Conservation (phyloP, 768 basidiomycete genomes). For the Tulasnella sp. region DNA sequence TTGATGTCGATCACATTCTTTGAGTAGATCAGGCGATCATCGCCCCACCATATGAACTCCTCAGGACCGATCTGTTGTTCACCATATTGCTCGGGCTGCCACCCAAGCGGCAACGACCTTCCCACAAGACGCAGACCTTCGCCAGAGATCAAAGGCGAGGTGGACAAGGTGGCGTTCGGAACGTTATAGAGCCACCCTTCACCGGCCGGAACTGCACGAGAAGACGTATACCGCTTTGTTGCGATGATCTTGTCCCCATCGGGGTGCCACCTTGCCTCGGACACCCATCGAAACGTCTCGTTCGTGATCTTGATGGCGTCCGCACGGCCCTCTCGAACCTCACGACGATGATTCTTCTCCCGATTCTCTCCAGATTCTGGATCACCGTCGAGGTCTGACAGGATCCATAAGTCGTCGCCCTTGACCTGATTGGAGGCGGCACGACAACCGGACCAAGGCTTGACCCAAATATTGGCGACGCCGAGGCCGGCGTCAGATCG, state of each 20-base stretch:
- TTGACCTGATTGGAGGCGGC: no score
- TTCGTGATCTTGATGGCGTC: constrained; percentile 49
- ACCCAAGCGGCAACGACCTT: constrained; percentile 47
- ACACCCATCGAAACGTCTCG: constrained; percentile 62
- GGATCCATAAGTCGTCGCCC: no score
- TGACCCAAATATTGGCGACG: constrained; percentile 65
- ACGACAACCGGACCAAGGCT: constrained; percentile 51
- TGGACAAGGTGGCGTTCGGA: no score
- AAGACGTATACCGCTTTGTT: constrained; percentile 65
- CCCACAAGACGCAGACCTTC: constrained; percentile 46
- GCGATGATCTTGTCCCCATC: constrained; percentile 49
- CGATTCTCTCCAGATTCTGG: constrained; percentile 40
- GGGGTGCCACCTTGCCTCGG: constrained; percentile 61
- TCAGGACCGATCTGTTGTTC: constrained; percentile 67
- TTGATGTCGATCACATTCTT: constrained; percentile 50
- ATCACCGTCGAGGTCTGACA: no score
- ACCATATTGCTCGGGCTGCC: constrained; percentile 47
- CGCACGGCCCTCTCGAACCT: constrained; percentile 47
- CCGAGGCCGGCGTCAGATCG: constrained; percentile 63
- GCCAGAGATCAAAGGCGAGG: constrained; percentile 21
- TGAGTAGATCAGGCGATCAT: constrained; percentile 50
- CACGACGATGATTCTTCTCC: constrained; percentile 36
- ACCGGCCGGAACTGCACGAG: constrained; percentile 53
- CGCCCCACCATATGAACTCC: constrained; percentile 50
- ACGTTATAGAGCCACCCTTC: constrained; percentile 62